Conservation (phyloP, 352 stramenopile species). For the Phytophthora brassicae region DNA sequence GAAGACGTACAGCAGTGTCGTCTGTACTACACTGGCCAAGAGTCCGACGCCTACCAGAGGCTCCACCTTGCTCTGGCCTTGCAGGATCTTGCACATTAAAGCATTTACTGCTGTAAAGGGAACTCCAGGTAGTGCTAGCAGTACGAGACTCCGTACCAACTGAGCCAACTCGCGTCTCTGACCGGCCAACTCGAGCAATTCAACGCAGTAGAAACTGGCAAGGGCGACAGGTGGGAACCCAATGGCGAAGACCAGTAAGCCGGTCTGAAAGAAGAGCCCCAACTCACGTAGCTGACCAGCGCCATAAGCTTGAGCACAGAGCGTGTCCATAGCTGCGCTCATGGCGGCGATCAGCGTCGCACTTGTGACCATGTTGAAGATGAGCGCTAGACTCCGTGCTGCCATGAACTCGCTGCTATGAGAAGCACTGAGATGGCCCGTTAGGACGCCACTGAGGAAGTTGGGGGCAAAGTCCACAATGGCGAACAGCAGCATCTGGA, state of each 20-base stretch:
- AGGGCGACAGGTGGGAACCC: constrained; percentile 63
- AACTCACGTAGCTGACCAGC: constrained; percentile 86
- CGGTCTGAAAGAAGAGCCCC: constrained; percentile 87
- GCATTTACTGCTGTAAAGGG: constrained; percentile 74
- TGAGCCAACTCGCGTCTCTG: constrained; percentile 69
- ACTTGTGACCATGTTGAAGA: constrained; percentile 85
- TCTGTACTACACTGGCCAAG: constrained; percentile 79
- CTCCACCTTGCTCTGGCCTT: constrained; percentile 84
- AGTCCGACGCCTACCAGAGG: constrained; percentile 83
- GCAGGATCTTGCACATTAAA: constrained; percentile 80
- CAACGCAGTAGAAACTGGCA: constrained; percentile 75
- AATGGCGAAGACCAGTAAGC: constrained; percentile 64
- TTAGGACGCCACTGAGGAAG: constrained; percentile 71
- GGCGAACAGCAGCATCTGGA: constrained; percentile 57
- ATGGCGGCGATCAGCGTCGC: constrained; percentile 84
- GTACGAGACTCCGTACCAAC: constrained; percentile 64
- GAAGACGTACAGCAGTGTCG: constrained; percentile 80
- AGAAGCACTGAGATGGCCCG: constrained; percentile 58
- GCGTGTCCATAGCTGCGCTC: constrained; percentile 88
- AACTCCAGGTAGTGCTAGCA: constrained; percentile 74
- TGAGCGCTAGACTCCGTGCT: constrained; percentile 63
- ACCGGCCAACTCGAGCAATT: constrained; percentile 72
- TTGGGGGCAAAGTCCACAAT: constrained; percentile 71
- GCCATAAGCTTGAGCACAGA: constrained; percentile 83
- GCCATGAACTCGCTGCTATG: constrained; percentile 81